Base-by-base conservation (phyloP, 2,329 filamentous ascomycete genomes). In the Domatiomyces catenatus region DNA sequence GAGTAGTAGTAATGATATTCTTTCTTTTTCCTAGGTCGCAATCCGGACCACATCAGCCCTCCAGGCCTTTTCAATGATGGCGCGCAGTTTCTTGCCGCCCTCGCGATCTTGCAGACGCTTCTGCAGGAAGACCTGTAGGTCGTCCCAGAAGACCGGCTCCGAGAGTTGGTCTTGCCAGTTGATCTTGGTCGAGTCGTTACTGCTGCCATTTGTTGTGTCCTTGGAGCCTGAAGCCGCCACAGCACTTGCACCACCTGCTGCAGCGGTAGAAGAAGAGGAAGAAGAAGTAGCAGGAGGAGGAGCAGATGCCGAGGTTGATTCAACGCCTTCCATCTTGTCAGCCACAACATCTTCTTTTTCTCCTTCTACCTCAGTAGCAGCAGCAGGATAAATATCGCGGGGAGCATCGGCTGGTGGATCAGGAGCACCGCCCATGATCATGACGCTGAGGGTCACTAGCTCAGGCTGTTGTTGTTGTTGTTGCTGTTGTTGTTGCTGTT, bases 101-200 rank as follows among this genome's bases (percentile, higher is more conserved):
- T 63, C 64, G 48, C 74, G 80, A 63, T 93, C 84, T 66, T 83
- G 80, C 60, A 94, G 68, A 64, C 86, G 77, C 70, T 89, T 84
- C 62, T 80, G 69, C 64, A 98, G 64, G 66, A 90, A 96, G 0
- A 77, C 84, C 62, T 80, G 80, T 56, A 98, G 67, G 69, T 96
- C 92, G 7, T 69, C 69, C 92, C 92, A 98, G 63, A 98, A 98
- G 50, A 76, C 80, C 5, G 83, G 77, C 10, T 79, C 83, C 61
- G 77, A 70, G 56, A 94, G 63, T 18, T 45, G 19, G 8, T 45
- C 43, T 45, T 26, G 43, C 19, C 43, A 45, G 43, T 45, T 19
- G 10, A 83, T 75, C 4, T 12, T 45, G 24, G 77, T 76, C 49
- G 68, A 68, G 32, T 76, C 76, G 43, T 10, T 26, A 19, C 22